phyloP scores from a whole-genome alignment of 139 green algal genomes.

The Chlorella sorokiniana region DNA sequence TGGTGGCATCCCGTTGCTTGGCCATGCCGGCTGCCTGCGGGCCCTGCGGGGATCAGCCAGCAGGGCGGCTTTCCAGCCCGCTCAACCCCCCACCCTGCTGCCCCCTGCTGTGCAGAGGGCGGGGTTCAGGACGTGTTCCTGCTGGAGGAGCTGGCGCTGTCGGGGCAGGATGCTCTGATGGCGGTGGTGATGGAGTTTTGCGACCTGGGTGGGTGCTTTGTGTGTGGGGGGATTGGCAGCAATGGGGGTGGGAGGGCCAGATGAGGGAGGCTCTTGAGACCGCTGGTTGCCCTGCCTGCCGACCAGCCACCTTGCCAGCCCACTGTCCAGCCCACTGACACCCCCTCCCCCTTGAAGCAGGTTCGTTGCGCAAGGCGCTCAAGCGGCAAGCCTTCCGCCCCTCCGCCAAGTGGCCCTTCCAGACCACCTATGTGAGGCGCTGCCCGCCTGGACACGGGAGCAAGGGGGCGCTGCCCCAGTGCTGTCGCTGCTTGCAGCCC shows the following conservation, averaged over 20 bases:
- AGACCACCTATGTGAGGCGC: slow-evolving; percentile 50
- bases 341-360: neutral
- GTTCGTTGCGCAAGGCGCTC: slow-evolving; percentile 41
- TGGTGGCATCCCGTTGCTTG: neutral
- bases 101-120: slow-evolving; percentile 15
- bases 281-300: too few relatives aligned
- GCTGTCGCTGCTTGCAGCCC: too few relatives aligned
- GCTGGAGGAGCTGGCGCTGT: slow-evolving; percentile 38
- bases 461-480: neutral
- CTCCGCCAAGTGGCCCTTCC: slow-evolving; percentile 41
- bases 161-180: slow-evolving; percentile 36
- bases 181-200: slow-evolving; percentile 64
- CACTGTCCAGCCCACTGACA: neutral
- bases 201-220: slow-evolving; percentile 45
- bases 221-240: neutral
- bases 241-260: neutral
- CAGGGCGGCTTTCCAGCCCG: neutral
- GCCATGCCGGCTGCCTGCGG: neutral
- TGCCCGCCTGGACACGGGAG: neutral
- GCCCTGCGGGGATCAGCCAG: neutral
- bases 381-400: slow-evolving; percentile 45
- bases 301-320: too few relatives aligned
- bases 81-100: neutral
- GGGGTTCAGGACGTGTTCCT: slow-evolving; percentile 39
- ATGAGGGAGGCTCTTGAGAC: too few relatives aligned